Evolutionary conservation across 2,329 filamentous ascomycete genomes (phyloP), one percentile per base, ranked within the genome.

Genomic region (Sarocladiaceae sp.): DNA sequence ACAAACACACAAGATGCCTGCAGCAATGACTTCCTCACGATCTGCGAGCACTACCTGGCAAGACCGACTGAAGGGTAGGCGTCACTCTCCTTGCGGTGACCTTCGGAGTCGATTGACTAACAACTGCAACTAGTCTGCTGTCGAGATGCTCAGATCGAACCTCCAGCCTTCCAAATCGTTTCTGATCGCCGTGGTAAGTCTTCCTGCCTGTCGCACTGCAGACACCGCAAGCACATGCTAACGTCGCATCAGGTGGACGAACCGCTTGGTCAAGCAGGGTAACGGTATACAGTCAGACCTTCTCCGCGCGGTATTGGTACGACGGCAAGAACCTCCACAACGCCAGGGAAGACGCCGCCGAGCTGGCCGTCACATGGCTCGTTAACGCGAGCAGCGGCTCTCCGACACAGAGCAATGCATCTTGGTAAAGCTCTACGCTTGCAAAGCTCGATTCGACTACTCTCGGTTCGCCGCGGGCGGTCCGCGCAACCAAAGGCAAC

Each of bases 181-280:
- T 86, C 82, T 53, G 82, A 86, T 60, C 74, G 80, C 60, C 72
- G 82, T 73, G 81, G 81, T 83, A 68, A 55, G 64, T 42, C 18
- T 15, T 11, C 7, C 21, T 7, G 33, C 11, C 23, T 23, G 34
- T 23, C 34, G 34, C 13, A 5, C 29, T 18, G 6, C 12, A 32
- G 41, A 15, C 21, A 10, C 6, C 34, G n/a, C 6, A 23, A 18
- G 13, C 7, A 6, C 23, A 26, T 6, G 27, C 42, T 44, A 15
- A 44, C 29, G 20, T 35, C 13, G 13, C 13, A 27, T 35, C 23
- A 93, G 89, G 88, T 54, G 88, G 88, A 53, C 85, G 89, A 55
- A 95, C 89, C 47, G 89, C 89, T 47, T 95, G 89, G 89, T 91
- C 88, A 47, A 85, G 83, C 69, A 76, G 76, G 47, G 88, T 95